Percentiles rank a stretch among this genome's conserved stretches.
These are phyloP conservation scores for Pseudogymnoascus sp. DNA, from an alignment of 2,329 filamentous ascomycete genomes.

Conservation along the genomic window DNA sequence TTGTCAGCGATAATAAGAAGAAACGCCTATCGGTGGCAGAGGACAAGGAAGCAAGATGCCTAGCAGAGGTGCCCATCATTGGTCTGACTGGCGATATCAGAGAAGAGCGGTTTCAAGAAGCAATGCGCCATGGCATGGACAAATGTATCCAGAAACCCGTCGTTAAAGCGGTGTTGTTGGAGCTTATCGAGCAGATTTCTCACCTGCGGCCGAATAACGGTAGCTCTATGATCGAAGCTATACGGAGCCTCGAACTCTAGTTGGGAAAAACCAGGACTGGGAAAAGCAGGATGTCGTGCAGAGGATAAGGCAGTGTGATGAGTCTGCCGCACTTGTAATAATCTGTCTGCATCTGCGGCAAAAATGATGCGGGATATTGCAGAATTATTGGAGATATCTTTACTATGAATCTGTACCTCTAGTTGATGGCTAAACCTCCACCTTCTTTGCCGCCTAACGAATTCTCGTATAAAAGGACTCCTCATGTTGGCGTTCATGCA, in stretches of 20 bases:
- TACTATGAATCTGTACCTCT: no score
- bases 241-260: not conserved
- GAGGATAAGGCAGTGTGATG: not conserved
- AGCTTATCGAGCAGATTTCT: not conserved
- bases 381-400: no score
- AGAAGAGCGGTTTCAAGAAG: not conserved
- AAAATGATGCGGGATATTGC: no score
- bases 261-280: not conserved
- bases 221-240: not conserved
- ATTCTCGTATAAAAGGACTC: not conserved
- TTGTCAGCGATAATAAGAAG: not conserved
- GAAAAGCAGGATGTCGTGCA: not conserved
- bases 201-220: not conserved
- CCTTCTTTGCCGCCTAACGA: no score
- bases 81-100: not conserved
- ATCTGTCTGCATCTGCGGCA: no score
- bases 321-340: no score
- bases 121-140: not conserved
- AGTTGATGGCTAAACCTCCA: no score
- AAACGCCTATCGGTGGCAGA: not conserved
- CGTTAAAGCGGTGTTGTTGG: not conserved
- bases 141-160: not conserved
- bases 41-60: not conserved
- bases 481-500: not conserved
- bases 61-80: not conserved